A percentile compares a stretch with the other conserved stretches of the same genome.
Conservation (phyloP, 2,329 filamentous ascomycete genomes). For the Epichloe aotearoae region DNA sequence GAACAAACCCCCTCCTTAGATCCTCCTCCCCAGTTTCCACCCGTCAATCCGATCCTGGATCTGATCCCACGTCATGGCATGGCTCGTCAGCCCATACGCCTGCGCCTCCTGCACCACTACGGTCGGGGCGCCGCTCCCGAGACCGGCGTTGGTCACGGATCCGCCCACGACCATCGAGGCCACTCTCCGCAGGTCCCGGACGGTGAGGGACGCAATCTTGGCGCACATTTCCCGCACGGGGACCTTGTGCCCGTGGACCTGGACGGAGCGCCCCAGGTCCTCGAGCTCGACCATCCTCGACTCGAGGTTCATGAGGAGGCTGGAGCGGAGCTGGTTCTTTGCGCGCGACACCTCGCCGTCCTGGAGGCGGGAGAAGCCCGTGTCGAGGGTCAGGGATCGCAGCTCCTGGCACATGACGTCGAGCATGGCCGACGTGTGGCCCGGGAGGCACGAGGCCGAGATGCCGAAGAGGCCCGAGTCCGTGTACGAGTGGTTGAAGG, state of each 20-base stretch:
- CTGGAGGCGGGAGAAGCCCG: conserved; percentile 59
- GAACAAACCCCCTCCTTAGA: not conserved
- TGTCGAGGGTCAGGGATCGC: conserved; percentile 60
- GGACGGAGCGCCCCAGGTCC: conserved; percentile 86
- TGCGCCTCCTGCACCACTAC: conserved; percentile 90
- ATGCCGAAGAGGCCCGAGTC: conserved; percentile 95
- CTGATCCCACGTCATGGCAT: conserved; percentile 68
- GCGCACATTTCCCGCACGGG: conserved; percentile 87
- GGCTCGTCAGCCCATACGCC: conserved; percentile 53
- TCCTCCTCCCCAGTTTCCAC: conserved; percentile 63
- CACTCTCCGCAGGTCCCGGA: conserved; percentile 69
- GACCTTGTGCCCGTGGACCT: conserved; percentile 89
- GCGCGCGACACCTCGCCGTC: conserved; percentile 73
- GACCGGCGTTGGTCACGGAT: conserved; percentile 57
- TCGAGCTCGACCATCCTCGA: conserved; percentile 95
- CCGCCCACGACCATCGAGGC: conserved; percentile 69
- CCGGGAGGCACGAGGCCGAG: conserved; percentile 70
- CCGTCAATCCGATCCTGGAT: conserved; percentile 75
- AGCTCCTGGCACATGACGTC: conserved; percentile 93
- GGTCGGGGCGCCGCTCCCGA: conserved; percentile 77
- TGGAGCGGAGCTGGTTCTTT: conserved; percentile 90
- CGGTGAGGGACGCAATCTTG: conserved; percentile 69
- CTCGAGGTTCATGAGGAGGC: conserved; percentile 93
- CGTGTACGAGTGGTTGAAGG: conserved; percentile 96
- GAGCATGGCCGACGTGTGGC: conserved; percentile 68